A percentile compares a stretch with the other conserved stretches of the same genome.
These are phyloP conservation scores for Ambispora gerdemannii DNA, from an alignment of 192 early-diverging fungal genomes.

Conservation along the genomic window DNA sequence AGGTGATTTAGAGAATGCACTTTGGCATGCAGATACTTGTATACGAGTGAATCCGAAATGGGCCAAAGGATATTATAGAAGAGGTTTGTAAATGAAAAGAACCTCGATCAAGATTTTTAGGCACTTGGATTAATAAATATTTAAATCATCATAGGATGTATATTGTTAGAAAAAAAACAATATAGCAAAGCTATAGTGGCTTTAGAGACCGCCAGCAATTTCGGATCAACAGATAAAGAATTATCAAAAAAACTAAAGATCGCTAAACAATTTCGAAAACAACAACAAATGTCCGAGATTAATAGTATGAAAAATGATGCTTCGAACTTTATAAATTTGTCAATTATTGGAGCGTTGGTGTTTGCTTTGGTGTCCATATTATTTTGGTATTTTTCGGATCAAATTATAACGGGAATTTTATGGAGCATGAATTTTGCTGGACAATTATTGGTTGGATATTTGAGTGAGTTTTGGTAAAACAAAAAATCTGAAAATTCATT, in stretches of 20 bases:
- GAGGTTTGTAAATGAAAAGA: constrained; percentile 6
- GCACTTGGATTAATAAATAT: not conserved
- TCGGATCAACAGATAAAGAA: constrained; percentile 1
- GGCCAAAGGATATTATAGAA: constrained; percentile 23
- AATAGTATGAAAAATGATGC: too few relatives aligned
- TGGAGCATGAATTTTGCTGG: too few relatives aligned
- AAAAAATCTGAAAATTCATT: too few relatives aligned
- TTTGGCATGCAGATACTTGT: constrained; percentile 20
- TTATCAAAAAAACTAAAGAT: constrained; percentile 6
- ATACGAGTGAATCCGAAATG: constrained; percentile 10
- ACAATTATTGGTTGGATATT: too few relatives aligned
- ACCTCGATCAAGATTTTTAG: not conserved
- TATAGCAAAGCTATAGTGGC: not conserved
- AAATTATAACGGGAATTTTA: too few relatives aligned
- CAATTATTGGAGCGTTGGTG: too few relatives aligned
- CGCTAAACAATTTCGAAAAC: too few relatives aligned
- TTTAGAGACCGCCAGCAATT: not conserved
- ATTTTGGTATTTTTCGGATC: too few relatives aligned
- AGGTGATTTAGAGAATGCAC: constrained; percentile 3
- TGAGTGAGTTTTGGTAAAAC: too few relatives aligned
- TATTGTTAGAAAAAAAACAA: constrained; percentile 23
- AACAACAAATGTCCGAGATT: too few relatives aligned
- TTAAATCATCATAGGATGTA: constrained; percentile 8
- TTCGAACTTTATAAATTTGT: too few relatives aligned
- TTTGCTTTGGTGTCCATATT: too few relatives aligned